These are phyloP conservation scores for Beta vulgaris DNA, from an alignment of 148 eudicot genomes.

Conservation along the genomic window DNA sequence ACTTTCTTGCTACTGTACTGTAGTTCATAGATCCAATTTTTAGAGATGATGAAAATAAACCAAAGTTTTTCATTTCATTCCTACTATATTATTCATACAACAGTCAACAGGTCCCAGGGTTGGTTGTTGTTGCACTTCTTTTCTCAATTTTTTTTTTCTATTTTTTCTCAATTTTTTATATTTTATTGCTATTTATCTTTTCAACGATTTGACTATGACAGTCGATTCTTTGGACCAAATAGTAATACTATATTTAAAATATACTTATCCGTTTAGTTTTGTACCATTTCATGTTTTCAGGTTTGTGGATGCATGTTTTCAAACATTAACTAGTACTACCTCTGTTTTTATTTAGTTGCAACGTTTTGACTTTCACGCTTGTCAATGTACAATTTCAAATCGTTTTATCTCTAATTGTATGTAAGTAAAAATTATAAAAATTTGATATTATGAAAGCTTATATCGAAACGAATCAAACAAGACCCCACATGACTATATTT, in stretches of 20 bases:
- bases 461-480: no score
- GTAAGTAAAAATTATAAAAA: no score
- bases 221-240: constrained; percentile 15
- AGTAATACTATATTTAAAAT: background rate
- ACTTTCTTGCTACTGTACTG: background rate
- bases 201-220: constrained; percentile 17
- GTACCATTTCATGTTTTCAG: no score
- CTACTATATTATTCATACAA: background rate
- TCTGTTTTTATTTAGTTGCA: no score
- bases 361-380: no score
- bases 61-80: background rate
- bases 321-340: no score
- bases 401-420: no score
- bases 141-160: background rate
- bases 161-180: background rate
- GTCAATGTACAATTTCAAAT: no score
- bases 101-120: constrained; percentile 10
- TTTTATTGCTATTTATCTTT: background rate
- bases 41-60: background rate
- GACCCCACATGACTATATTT: no score
- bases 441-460: no score
- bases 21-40: constrained; percentile 4
- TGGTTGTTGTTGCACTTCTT: background rate
- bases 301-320: no score
- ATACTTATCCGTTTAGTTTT: no score